Evolutionary conservation across 495 filamentous ascomycete genomes (phyloP).

Genomic region (Cenococcum geophilum): DNA sequence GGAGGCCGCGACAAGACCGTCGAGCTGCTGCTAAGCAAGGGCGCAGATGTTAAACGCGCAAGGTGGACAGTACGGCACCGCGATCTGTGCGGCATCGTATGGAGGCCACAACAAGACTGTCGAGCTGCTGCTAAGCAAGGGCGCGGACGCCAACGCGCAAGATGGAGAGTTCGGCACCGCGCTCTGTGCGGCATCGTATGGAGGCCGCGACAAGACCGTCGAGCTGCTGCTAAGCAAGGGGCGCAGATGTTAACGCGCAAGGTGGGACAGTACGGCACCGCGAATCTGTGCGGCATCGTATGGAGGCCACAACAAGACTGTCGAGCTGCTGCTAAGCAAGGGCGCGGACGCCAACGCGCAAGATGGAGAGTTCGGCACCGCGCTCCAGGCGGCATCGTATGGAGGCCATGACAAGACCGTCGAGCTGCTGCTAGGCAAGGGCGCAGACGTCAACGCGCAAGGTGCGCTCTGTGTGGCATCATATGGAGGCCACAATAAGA

Average conservation of each 20-base stretch:
- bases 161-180: background rate
- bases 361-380: background rate
- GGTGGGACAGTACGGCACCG: background rate
- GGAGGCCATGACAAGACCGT: conserved; percentile 2
- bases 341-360: too few relatives aligned
- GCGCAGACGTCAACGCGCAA: background rate
- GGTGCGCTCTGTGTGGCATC: background rate
- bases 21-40: background rate
- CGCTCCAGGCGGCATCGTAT: background rate
- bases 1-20: conserved; percentile 2
- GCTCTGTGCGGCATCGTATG: background rate
- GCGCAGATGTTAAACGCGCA: background rate
- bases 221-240: background rate
- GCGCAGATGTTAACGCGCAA: background rate
- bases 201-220: background rate
- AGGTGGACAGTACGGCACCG: background rate
- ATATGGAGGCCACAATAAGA: background rate
- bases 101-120: background rate
- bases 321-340: too few relatives aligned
- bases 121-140: background rate
- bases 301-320: too few relatives aligned
- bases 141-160: background rate
- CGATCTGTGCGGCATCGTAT: background rate
- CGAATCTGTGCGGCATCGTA: background rate
- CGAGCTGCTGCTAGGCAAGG: background rate